Evolutionary conservation across 2,329 filamentous ascomycete species (phyloP).

Genomic region (Aureobasidium sp.): DNA sequence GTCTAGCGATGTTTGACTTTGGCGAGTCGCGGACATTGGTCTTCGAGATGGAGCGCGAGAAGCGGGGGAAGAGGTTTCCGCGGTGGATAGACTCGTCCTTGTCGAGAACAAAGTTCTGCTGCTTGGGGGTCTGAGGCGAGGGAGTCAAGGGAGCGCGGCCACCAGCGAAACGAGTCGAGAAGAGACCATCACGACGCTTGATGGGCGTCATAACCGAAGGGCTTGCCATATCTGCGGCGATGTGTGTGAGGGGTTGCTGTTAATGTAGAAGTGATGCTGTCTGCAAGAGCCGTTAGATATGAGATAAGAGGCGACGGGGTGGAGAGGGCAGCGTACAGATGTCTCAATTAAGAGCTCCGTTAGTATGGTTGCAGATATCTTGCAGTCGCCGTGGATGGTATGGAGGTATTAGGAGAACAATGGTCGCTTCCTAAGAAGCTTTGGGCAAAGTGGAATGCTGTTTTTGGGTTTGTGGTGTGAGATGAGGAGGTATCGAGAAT

Average conservation of each 20-base stretch:
- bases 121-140: slow-evolving; percentile 69
- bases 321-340: slow-evolving; percentile 20
- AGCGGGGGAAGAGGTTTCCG: slow-evolving; percentile 71
- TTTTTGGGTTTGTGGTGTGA: slow-evolving; percentile 16
- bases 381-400: slow-evolving; percentile 25
- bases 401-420: slow-evolving; percentile 19
- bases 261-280: slow-evolving; percentile 14
- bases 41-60: slow-evolving; percentile 63
- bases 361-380: slow-evolving; percentile 30
- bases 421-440: slow-evolving; percentile 21
- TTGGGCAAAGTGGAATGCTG: slow-evolving; percentile 14
- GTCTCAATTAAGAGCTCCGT: slow-evolving; percentile 33
- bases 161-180: slow-evolving; percentile 86
- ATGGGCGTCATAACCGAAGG: slow-evolving; percentile 78
- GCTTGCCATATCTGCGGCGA: slow-evolving; percentile 61
- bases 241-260: not conserved
- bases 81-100: slow-evolving; percentile 62
- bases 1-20: slow-evolving; percentile 76
- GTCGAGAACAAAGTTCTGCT: slow-evolving; percentile 44
- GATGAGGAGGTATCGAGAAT: slow-evolving; percentile 18
- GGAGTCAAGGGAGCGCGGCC: slow-evolving; percentile 92
- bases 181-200: slow-evolving; percentile 90
- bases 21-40: slow-evolving; percentile 73
- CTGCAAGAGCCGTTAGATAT: slow-evolving; percentile 21
- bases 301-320: slow-evolving; percentile 4